phyloP scores from a whole-genome alignment of 345 rosid species.

The Iberis pinnata region DNA sequence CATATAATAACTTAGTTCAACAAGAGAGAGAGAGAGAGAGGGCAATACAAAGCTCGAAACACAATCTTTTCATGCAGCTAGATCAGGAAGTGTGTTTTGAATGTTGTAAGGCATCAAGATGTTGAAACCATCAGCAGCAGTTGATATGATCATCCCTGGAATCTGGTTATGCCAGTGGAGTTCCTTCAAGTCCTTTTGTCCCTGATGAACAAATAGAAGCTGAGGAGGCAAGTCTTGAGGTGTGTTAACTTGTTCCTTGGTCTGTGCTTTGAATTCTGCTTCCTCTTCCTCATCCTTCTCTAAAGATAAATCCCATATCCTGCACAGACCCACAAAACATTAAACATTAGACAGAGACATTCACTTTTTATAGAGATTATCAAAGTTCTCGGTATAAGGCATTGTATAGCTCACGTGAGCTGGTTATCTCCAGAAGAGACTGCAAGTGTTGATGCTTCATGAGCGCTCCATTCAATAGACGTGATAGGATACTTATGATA shows the following conservation, averaged over 20 bases:
- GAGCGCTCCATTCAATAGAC: constrained; percentile 94
- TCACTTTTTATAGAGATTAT: background rate
- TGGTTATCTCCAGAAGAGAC: constrained; percentile 86
- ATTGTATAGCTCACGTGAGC: constrained; percentile 55
- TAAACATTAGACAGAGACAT: too few relatives aligned
- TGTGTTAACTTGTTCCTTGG: constrained; percentile 66
- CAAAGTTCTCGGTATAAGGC: background rate
- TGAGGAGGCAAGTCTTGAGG: constrained; percentile 83
- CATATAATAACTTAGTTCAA: background rate
- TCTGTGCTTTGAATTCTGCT: constrained; percentile 73
- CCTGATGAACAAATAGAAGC: constrained; percentile 78
- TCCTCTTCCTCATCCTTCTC: constrained; percentile 95
- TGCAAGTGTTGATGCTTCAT: constrained; percentile 79
- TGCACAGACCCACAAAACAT: constrained; percentile 10
- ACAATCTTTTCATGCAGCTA: background rate
- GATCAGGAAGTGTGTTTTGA: constrained; percentile 56
- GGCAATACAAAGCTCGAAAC: background rate
- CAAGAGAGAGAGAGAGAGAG: background rate
- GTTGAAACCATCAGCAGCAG: constrained; percentile 82
- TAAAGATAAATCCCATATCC: constrained; percentile 91
- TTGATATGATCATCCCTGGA: constrained; percentile 78
- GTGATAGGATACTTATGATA: constrained; percentile 84
- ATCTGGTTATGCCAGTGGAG: constrained; percentile 86
- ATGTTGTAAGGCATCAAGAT: constrained; percentile 84
- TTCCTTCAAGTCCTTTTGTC: constrained; percentile 86